A percentile compares a stretch with the other conserved stretches of the same genome.
Evolutionary conservation across 805 yeast genomes (phyloP).

Genomic region (Candida ficus): DNA sequence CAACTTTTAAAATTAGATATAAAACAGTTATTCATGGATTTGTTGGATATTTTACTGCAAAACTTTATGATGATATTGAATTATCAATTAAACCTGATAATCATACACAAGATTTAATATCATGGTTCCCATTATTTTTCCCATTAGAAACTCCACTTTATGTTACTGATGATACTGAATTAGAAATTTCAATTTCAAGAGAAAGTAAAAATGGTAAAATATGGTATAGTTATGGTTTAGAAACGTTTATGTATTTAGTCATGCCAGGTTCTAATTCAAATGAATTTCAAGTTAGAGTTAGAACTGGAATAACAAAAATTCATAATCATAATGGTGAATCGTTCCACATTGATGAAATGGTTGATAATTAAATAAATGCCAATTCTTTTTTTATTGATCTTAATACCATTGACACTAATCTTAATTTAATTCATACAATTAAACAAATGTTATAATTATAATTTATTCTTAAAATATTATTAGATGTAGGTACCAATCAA

Average conservation of each 20-base stretch:
- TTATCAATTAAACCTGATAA: conserved; percentile 46
- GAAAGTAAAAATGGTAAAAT: conserved; percentile 35
- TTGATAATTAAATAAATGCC: not conserved
- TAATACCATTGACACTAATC: no score
- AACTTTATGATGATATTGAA: conserved; percentile 51
- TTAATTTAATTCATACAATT: no score
- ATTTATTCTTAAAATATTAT: no score
- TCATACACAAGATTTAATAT: conserved; percentile 41
- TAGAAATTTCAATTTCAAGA: conserved; percentile 49
- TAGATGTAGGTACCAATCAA: no score
- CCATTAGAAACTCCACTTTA: conserved; percentile 53
- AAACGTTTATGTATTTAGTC: conserved; percentile 42
- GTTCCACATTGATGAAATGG: conserved; percentile 12
- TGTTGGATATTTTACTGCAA: conserved; percentile 70
- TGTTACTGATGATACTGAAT: conserved; percentile 48
- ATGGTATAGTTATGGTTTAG: conserved; percentile 69
- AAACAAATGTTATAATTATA: no score
- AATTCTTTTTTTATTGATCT: no score
- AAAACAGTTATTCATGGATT: conserved; percentile 66
- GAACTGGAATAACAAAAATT: conserved; percentile 35
- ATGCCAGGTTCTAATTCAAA: conserved; percentile 21
- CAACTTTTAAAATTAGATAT: conserved; percentile 39
- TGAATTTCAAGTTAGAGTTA: conserved; percentile 29
- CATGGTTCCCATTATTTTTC: conserved; percentile 69
- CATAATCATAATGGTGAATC: conserved; percentile 34